These are phyloP conservation scores for Trametes sp. DNA, from an alignment of 1,284 basidiomycete genomes.

Conservation along the genomic window DNA sequence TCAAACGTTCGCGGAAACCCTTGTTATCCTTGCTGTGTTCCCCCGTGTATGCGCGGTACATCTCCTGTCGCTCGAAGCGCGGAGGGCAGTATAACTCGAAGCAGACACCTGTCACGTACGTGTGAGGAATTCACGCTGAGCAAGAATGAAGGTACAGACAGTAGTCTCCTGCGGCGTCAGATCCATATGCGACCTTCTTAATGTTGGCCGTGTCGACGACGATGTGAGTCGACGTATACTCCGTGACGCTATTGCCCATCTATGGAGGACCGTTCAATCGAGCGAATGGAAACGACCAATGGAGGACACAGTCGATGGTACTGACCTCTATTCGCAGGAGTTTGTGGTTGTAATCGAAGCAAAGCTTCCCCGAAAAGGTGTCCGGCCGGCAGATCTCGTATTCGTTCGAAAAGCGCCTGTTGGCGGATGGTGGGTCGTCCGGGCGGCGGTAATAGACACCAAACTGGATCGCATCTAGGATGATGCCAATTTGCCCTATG, in stretches of 20 bases:
- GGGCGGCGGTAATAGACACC: constrained; percentile 55
- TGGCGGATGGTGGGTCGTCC: constrained; percentile 42
- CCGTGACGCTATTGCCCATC: constrained; percentile 63
- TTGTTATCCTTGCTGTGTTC: constrained; percentile 44
- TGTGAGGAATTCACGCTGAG: neutral
- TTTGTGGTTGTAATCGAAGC: constrained; percentile 71
- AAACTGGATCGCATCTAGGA: constrained; percentile 67
- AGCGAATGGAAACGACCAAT: neutral
- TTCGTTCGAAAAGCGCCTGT: constrained; percentile 69
- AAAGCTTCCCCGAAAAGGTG: constrained; percentile 57
- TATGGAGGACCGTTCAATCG: constrained; percentile 30
- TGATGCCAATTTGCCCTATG: constrained; percentile 53
- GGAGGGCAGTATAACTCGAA: constrained; percentile 68
- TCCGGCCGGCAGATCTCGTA: constrained; percentile 49
- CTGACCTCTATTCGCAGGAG: constrained; percentile 64
- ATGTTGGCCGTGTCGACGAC: constrained; percentile 64
- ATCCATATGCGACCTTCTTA: constrained; percentile 62
- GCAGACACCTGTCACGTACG: constrained; percentile 56
- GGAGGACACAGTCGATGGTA: neutral
- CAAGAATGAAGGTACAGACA: constrained; percentile 20
- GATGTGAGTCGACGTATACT: constrained; percentile 56
- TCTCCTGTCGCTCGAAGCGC: constrained; percentile 61
- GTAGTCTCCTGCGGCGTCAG: constrained; percentile 46
- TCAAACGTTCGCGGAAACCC: constrained; percentile 61
- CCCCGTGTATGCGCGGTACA: constrained; percentile 57